Percentiles rank a stretch among this genome's conserved stretches.
Conservation (phyloP, 768 basidiomycete species). For the Phlebiopsis flavidoalba region DNA sequence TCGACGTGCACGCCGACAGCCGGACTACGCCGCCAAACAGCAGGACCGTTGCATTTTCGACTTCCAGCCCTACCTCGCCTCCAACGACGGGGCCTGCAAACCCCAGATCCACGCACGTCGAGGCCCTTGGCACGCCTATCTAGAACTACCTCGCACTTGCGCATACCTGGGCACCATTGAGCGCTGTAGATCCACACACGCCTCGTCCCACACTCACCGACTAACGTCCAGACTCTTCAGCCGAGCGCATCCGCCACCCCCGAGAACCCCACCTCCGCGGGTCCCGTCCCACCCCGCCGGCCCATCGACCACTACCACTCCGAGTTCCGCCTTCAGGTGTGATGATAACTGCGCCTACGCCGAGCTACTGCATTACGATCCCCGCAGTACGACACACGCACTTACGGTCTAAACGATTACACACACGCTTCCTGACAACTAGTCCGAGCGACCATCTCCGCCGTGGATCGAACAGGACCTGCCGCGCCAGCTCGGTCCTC, state of each 20-base stretch:
- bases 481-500: constrained; percentile 26
- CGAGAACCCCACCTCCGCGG: constrained; percentile 55
- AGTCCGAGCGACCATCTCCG: too few species aligned
- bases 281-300: too few species aligned
- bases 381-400: not conserved
- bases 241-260: constrained; percentile 57
- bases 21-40: constrained; percentile 2
- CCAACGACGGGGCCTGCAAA: constrained; percentile 14
- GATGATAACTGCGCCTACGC: constrained; percentile 57
- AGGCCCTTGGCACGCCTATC: constrained; percentile 73
- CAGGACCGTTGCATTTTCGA: constrained; percentile 16
- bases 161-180: constrained; percentile 42
- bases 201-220: constrained; percentile 58
- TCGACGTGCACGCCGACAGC: constrained; percentile 2
- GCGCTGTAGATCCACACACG: constrained; percentile 51
- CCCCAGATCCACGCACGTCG: constrained; percentile 16
- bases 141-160: constrained; percentile 69
- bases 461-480: constrained; percentile 66
- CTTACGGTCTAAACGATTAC: too few species aligned
- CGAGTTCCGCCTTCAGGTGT: constrained; percentile 46
- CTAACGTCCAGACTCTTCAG: constrained; percentile 56
- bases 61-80: constrained; percentile 17
- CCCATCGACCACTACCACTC: constrained; percentile 71
- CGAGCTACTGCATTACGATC: constrained; percentile 29
- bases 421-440: too few species aligned